These are phyloP conservation scores for Musa acuminata DNA, from an alignment of 176 grass and related monocot genomes.

Conservation along the genomic window DNA sequence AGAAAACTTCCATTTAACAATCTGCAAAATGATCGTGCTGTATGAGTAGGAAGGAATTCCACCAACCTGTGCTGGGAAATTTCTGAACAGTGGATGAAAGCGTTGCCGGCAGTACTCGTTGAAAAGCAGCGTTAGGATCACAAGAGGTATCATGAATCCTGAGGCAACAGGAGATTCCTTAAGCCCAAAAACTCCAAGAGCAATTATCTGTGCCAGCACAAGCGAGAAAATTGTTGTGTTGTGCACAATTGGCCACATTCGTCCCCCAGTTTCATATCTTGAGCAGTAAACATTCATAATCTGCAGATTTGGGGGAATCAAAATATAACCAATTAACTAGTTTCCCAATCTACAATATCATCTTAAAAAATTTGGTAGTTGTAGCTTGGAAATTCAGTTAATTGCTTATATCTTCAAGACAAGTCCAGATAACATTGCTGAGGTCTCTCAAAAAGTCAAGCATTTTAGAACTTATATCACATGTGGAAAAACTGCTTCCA, in stretches of 20 bases:
- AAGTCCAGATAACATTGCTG: not conserved
- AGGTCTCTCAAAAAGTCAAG: not conserved
- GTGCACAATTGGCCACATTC: conserved; percentile 81
- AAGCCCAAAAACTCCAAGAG: conserved; percentile 70
- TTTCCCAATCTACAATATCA: not conserved
- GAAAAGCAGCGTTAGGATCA: conserved; percentile 79
- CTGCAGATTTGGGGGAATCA: conserved; percentile 31
- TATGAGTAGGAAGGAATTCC: not conserved
- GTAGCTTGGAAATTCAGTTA: not conserved
- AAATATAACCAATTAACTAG: not conserved
- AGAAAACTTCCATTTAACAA: too few relatives aligned
- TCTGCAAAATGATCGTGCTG: too few relatives aligned
- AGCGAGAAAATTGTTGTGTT: conserved; percentile 88
- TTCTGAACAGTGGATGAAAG: conserved; percentile 67
- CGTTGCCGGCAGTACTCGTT: conserved; percentile 73
- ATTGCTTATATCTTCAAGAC: not conserved
- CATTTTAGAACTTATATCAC: not conserved
- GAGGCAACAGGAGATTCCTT: conserved; percentile 73
- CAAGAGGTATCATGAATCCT: conserved; percentile 66
- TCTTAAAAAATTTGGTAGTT: not conserved
- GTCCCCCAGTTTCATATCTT: conserved; percentile 66
- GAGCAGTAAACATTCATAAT: conserved; percentile 78
- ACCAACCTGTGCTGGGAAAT: conserved; percentile 63
- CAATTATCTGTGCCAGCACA: conserved; percentile 80
- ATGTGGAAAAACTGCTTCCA: not conserved